Evolutionary conservation across 1,139 yeast genomes (phyloP).

Genomic region (Magnusiomyces tetraspermus): DNA sequence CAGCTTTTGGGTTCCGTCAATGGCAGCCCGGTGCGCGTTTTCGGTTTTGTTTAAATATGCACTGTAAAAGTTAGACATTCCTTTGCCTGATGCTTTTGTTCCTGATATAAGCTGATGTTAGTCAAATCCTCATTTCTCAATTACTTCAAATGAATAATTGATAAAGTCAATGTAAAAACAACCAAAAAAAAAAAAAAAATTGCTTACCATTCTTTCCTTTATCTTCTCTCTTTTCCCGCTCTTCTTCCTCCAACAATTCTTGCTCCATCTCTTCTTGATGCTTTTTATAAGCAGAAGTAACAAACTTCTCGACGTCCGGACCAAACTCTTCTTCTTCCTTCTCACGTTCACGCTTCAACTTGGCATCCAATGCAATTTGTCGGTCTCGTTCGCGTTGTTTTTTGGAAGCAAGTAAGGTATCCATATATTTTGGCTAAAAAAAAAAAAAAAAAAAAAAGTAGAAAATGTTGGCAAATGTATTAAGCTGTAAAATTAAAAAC

Average conservation of each 20-base stretch:
- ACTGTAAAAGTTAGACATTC: constrained; percentile 21
- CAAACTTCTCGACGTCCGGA: constrained; percentile 36
- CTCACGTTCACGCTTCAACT: constrained; percentile 24
- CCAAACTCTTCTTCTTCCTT: constrained; percentile 33
- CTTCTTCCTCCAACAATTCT: constrained; percentile 23
- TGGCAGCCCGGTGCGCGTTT: neutral
- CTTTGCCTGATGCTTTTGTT: neutral
- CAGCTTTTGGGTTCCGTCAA: neutral
- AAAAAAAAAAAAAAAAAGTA: constrained; percentile 1
- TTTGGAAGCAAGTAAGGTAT: constrained; percentile 34
- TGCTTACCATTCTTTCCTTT: constrained; percentile 9
- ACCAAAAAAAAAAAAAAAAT: neutral
- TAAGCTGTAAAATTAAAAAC: too few species aligned
- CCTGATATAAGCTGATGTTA: too few species aligned
- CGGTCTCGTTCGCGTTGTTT: constrained; percentile 36
- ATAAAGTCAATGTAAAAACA: neutral
- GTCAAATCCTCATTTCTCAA: neutral
- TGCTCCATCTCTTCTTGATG: constrained; percentile 30
- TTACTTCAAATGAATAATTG: neutral
- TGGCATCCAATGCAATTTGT: constrained; percentile 28
- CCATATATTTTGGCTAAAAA: constrained; percentile 34
- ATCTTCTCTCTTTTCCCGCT: constrained; percentile 22
- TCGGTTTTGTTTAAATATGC: constrained; percentile 6
- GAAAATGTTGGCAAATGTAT: neutral
- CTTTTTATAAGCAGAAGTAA: constrained; percentile 36